A percentile compares a stretch with the other conserved stretches of the same genome.
Evolutionary conservation across 257 asterid species (phyloP).

Genomic region (Nicotiana attenuata): DNA sequence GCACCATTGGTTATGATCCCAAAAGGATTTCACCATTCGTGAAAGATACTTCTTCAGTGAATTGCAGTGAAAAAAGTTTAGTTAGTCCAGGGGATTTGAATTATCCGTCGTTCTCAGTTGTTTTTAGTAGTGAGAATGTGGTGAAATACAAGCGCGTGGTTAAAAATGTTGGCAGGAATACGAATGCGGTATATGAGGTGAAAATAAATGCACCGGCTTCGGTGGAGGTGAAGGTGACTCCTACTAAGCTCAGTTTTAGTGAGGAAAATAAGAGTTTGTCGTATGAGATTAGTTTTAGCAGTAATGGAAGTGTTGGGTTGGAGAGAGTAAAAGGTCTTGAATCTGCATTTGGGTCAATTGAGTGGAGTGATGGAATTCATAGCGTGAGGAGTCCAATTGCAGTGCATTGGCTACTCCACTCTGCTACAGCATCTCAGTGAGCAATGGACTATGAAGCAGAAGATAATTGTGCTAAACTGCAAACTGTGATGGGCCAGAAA

Average conservation of each 20-base stretch:
- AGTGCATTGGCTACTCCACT: conserved; percentile 40
- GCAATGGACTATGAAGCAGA: background rate
- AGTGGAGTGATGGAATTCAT: conserved; percentile 72
- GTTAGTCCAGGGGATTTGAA: conserved; percentile 71
- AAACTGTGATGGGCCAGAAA: background rate
- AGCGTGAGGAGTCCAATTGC: conserved; percentile 76
- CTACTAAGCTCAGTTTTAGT: conserved; percentile 51
- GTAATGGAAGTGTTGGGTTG: conserved; percentile 13
- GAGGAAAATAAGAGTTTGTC: conserved; percentile 37
- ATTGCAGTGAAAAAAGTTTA: conserved; percentile 41
- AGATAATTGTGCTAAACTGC: background rate
- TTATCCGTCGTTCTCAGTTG: conserved; percentile 84
- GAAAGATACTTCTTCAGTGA: conserved; percentile 30
- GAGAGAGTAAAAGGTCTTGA: conserved; percentile 24
- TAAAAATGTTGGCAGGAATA: conserved; percentile 55
- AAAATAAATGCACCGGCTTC: conserved; percentile 59
- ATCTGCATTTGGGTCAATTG: conserved; percentile 67
- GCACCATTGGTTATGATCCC: conserved; percentile 54
- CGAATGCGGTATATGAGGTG: conserved; percentile 46
- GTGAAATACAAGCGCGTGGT: conserved; percentile 64
- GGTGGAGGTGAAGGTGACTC: conserved; percentile 68
- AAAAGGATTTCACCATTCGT: conserved; percentile 45
- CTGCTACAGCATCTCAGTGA: conserved; percentile 44
- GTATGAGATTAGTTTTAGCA: conserved; percentile 59
- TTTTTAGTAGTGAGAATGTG: conserved; percentile 29